Evolutionary conservation across 2,329 filamentous ascomycete species (phyloP), one percentile per base, ranked within the genome.

Genomic region (Didymella glomerata): DNA sequence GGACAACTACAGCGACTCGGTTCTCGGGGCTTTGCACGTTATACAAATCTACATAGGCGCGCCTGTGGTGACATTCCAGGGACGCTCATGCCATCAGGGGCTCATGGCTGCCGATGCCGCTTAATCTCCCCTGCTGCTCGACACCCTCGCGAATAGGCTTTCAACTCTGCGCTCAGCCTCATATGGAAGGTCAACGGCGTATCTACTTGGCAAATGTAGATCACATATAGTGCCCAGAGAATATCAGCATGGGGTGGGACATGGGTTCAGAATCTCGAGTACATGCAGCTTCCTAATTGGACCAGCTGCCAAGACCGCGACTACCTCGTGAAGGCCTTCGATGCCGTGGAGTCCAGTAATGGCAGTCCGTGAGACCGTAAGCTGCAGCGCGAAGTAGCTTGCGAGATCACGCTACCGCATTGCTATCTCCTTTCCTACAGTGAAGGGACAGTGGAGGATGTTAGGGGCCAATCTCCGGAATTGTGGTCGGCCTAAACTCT

Each of bases 161-260:
- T 25, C 28, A 6, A 28, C 18, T 56, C 42, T 52, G 47, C 57
- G 24, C 50, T 51, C 57, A 55, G 51, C 57, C 57, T 55, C 57
- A 55, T 48, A n/a, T 25, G 57, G 57, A 60, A 60, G 57, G 57
- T 60, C 51, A 55, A 54, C 50, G 49, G 53, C 25, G 40, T 46
- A 47, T 51, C 46, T 54, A 10, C 56, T 59, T 59, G 56, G 56
- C 56, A 59, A 59, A 46, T 42, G 56, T 18, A 59, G 56, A 59
- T 59, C 56, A 51, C 10, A 25, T 59, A 54, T 50, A 59, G 56
- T 59, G 56, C 56, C 50, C 47, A 60, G 57, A 25, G 22, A 28
- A 27, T 28, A 51, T 51, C 27, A 30, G 27, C 50, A 54, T 28
- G 49, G 45, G 44, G 30, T 16, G 27, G 14, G 44, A 22, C 54